Evolutionary conservation across 257 asterid genomes (phyloP), one percentile per base, ranked within the genome.

Genomic region (Ilex aquifolium): DNA sequence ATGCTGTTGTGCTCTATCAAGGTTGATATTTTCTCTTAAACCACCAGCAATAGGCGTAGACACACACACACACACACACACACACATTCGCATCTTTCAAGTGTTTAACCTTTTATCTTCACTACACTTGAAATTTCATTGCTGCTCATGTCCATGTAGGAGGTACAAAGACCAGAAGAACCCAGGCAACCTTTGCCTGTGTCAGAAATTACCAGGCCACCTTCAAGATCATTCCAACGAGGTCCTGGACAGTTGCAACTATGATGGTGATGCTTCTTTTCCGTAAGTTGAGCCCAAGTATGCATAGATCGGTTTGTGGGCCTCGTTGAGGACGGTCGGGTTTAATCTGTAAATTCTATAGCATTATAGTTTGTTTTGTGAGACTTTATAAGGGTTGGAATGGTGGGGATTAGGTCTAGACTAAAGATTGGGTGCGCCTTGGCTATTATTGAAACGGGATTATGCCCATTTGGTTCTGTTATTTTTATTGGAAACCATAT

Each of bases 291-390:
- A 67, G 66, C 62, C 69, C 69, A 65, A 60, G 69, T 65, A 70
- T 65, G 60, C 79, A 61, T 72, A 61, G 68, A 63, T 74, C 66
- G 66, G 32, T 71, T 57, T 75, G 70, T 65, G 48, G 29, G 49
- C 69, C 62, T 66, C 31, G 50, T 60, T 65, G 72, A 76, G 73
- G 59, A 56, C 57, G 64, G 59, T 60, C 57, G 64, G 40, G 61
- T 49, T 57, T 72, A 65, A 62, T 61, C 61, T 85, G 98, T 88
- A 88, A 85, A 87, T 83, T 85, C 91, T 85, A 83, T 81, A 80
- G 85, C 71, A 78, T 61, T 69, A 71, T 80, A 83, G 95, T 76
- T 76, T 79, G 77, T 80, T 77, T 59, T 63, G 78, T 80, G 62
- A 72, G 72, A 74, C 69, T 54, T 65, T 61, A 21, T 36, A 68